Conservation (phyloP, 495 filamentous ascomycete genomes). For the Aspergillus saccharolyticus region DNA sequence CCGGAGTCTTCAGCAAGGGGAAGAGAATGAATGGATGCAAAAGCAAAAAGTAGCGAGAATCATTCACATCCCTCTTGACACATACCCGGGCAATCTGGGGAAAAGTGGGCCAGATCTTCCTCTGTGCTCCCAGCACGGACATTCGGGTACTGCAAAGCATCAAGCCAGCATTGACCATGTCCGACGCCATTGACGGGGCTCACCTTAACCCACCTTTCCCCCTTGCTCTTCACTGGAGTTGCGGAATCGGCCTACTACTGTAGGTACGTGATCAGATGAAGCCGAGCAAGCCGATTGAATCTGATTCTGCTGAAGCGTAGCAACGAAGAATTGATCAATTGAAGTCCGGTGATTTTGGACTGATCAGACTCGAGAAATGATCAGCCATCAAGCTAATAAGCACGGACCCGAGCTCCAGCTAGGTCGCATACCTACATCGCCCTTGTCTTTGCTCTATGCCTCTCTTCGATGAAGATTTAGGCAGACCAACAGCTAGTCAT, state of each 20-base stretch:
- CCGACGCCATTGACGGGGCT: not conserved
- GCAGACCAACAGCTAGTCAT: not conserved
- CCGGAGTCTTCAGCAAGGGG: not conserved
- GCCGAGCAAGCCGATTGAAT: slow-evolving; percentile 4
- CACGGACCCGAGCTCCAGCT: not conserved
- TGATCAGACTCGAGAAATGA: not conserved
- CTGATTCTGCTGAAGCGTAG: not conserved
- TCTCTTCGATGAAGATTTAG: not conserved
- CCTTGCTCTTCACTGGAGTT: not conserved
- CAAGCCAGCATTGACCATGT: not conserved
- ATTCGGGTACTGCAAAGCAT: slow-evolving; percentile 31
- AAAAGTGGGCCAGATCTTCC: slow-evolving; percentile 41
- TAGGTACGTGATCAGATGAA: slow-evolving; percentile 10
- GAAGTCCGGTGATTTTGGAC: not conserved
- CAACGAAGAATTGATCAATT: not conserved
- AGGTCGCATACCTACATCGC: not conserved
- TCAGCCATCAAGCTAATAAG: not conserved
- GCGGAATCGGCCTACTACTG: slow-evolving; percentile 1
- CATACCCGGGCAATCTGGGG: slow-evolving; percentile 34
- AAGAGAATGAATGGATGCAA: slow-evolving; percentile 1
- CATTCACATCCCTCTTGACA: slow-evolving; percentile 5
- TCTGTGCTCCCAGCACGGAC: slow-evolving; percentile 34
- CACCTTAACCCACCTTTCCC: not conserved
- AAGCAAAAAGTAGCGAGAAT: not conserved
- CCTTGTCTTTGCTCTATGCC: not conserved